Evolutionary conservation across 179 eudicot species (phyloP), one percentile per base, ranked within the genome.

Genomic region (Silene vulgaris): DNA sequence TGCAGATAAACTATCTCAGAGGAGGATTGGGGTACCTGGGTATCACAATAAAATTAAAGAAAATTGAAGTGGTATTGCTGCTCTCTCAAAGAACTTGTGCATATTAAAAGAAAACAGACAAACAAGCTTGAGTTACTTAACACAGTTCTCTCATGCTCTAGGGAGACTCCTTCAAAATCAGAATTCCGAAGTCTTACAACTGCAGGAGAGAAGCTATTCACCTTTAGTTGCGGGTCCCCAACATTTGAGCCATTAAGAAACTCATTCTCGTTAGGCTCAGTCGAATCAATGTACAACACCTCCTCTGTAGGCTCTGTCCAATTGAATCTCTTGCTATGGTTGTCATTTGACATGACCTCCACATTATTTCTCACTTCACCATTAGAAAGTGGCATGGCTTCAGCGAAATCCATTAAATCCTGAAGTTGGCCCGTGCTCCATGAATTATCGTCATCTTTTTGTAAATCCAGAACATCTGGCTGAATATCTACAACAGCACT

Each of bases 371-470:
- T 82, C 50, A 80, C 68, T 59, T 78, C 84, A 83, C 77, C 80
- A 78, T 76, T 78, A 26, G 67, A 69, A 19, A 78, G 72, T n/a
- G 78, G 78, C 65, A 78, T 50, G 52, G 68, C 76, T 37, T 87
- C 90, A 63, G 85, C 76, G 68, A 79, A 80, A 75, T 87, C 87
- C 68, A 87, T 82, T 52, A 87, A 76, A 43, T 76, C 84, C 73
- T 84, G 81, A 20, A 85, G 81, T 29, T 86, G 83, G 80, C 83
- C 81, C 23, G 85, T 50, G 68, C 83, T 77, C 90, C 90, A 87
- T n/a, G 84, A 69, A 74, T 76, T 62, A 23, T 82, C 83, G 67
- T 85, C 88, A 29, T 29, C 32, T 76, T 80, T 82, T 61, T 76
- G 77, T 70, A 72, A 83, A 63, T 65, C 74, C 11, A 80, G 67